Evolutionary conservation across 177 flowering plant genomes (phyloP).

Genomic region (Tripterygium wilfordii): DNA sequence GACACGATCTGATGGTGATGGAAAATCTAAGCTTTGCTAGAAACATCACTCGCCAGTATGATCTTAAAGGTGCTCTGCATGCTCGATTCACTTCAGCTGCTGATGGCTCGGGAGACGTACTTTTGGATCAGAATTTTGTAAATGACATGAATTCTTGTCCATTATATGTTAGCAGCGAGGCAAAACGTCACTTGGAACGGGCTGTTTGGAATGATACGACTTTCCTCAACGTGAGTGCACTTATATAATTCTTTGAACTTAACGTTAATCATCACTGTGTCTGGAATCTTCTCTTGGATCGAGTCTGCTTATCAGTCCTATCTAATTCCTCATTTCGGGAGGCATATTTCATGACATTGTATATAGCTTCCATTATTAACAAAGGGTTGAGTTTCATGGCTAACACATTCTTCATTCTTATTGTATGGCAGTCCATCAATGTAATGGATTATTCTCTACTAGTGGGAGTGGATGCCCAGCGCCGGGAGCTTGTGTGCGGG

Average conservation of each 20-base stretch:
- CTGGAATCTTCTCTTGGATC: too few species aligned
- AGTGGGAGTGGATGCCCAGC: constrained; percentile 71
- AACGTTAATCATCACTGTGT: too few species aligned
- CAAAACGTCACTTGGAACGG: constrained; percentile 62
- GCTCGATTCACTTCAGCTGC: constrained; percentile 52
- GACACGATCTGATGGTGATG: constrained; percentile 85
- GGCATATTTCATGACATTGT: too few species aligned
- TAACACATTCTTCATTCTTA: background rate
- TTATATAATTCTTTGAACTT: background rate
- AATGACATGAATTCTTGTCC: constrained; percentile 78
- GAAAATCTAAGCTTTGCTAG: constrained; percentile 82
- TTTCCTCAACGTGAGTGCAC: constrained; percentile 83
- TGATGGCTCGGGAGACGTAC: constrained; percentile 62
- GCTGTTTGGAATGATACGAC: constrained; percentile 94
- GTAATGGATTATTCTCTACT: constrained; percentile 98
- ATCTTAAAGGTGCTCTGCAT: constrained; percentile 90
- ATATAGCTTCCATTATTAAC: too few species aligned
- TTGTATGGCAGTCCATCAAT: constrained; percentile 70
- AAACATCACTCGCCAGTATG: constrained; percentile 62
- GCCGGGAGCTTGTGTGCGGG: constrained; percentile 75
- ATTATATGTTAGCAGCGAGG: constrained; percentile 52
- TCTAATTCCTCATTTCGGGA: too few species aligned
- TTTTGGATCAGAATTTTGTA: constrained; percentile 88
- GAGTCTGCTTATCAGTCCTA: too few species aligned
- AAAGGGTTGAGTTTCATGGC: background rate